Percentiles rank a stretch among this genome's conserved stretches.
Conservation (phyloP, 805 yeast species). For the Metschnikowia similis region DNA sequence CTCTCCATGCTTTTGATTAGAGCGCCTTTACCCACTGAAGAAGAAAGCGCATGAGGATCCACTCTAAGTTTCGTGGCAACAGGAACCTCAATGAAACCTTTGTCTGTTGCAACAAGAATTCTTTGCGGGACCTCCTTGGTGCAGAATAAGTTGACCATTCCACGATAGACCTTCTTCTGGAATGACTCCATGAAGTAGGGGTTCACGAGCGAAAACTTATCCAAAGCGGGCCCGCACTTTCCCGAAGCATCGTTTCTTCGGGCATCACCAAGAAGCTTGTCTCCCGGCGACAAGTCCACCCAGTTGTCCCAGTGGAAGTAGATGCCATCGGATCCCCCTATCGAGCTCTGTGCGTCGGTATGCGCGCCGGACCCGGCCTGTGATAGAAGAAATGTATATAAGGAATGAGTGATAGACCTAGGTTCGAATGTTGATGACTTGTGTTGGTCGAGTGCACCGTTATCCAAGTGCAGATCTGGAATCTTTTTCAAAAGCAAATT, state of each 20-base stretch:
- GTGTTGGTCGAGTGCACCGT: conserved; percentile 21
- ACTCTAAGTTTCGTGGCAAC: conserved; percentile 24
- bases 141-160: conserved; percentile 34
- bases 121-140: conserved; percentile 25
- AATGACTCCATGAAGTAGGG: conserved; percentile 33
- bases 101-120: conserved; percentile 24
- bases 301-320: conserved; percentile 41
- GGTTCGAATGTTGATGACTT: conserved; percentile 25
- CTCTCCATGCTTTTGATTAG: conserved; percentile 9
- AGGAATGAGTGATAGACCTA: conserved; percentile 12
- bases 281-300: conserved; percentile 28
- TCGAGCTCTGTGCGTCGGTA: conserved; percentile 1
- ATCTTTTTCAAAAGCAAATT: conserved; percentile 13
- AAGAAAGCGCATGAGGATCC: conserved; percentile 9
- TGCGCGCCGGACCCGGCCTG: not conserved
- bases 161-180: conserved; percentile 28
- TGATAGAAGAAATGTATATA: conserved; percentile 11
- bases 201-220: conserved; percentile 24
- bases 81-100: conserved; percentile 24
- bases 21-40: not conserved
- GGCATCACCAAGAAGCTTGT: conserved; percentile 17
- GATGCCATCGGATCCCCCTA: conserved; percentile 19
- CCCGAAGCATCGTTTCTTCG: conserved; percentile 19
- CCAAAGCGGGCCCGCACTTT: conserved; percentile 20
- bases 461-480: conserved; percentile 22